Base-by-base conservation (phyloP, 2,329 filamentous ascomycete genomes). In the Chrysosporium queenslandicum region DNA sequence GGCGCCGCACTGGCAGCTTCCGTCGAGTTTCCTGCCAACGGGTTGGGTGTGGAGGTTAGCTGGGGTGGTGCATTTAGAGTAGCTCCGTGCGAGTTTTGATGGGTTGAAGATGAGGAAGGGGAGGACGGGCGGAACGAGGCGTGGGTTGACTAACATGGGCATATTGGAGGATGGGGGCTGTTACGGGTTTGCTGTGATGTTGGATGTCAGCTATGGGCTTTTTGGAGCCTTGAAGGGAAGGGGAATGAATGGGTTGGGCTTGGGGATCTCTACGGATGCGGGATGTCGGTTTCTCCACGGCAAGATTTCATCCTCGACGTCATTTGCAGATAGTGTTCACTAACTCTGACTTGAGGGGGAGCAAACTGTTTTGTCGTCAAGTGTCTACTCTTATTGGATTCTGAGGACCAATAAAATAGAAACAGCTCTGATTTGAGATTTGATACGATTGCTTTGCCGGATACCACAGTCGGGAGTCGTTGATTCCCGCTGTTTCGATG, bases 1-100 rank as follows among this genome's bases (percentile, higher is more conserved):
- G 34, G 64, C 62, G 48, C 73, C 73, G 57, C 72, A 75, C 59
- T 75, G 73, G 63, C 72, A 76, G 59, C 71, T 74, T 58, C 73
- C 73, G 55, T 74, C 61, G 6, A 75, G 69, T 58, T 68, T 68
- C 67, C 72, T 75, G 52, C 29, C 30, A 37, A 53, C 43, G 9
- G 18, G 2, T 50, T 50, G 39, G 27, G 36, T 29, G 18, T 39
- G 37, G 12, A 40, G 36, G 37, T 50, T 34, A 34, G 47, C 36
- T 50, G 36, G 21, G 36, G 21, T 12, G 23, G 46, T 47, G 30
- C 29, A 25, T 29, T 34, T 50, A 9, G 23, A 20, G n/a, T 30
- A 48, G 18, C 21, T 36, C n/a, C 36, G 34, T 29, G 29, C 18
- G 36, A 23, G n/a, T 7, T 14, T n/a, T 4, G 25, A 23, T 18